phyloP scores from a whole-genome alignment of 2,329 filamentous ascomycete species.

The Cladorrhinum sp. region DNA sequence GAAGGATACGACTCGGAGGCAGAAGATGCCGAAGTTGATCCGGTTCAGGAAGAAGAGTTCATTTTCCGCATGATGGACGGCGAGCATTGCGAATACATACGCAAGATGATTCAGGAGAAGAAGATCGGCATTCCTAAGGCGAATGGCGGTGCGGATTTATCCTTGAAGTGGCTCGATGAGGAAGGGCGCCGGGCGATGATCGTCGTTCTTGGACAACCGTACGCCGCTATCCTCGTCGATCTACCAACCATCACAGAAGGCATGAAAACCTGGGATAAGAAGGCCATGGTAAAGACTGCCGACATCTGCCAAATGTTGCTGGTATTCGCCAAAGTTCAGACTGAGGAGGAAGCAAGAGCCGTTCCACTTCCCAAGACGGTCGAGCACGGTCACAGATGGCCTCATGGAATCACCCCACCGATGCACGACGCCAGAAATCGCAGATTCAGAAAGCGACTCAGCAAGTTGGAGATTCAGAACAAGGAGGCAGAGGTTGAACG shows the following conservation, averaged over 20 bases:
- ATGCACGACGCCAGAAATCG: conserved; percentile 82
- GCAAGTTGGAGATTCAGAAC: conserved; percentile 78
- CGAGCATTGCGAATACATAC: conserved; percentile 79
- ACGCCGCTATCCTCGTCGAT: conserved; percentile 77
- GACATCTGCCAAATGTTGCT: conserved; percentile 89
- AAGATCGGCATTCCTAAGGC: conserved; percentile 65
- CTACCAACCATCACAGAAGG: conserved; percentile 83
- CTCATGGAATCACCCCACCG: conserved; percentile 82
- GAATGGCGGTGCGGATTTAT: conserved; percentile 71
- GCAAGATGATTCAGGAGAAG: conserved; percentile 70
- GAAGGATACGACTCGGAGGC: conserved; percentile 97
- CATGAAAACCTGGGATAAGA: conserved; percentile 92
- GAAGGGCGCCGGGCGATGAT: conserved; percentile 73
- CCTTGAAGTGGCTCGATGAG: conserved; percentile 73
- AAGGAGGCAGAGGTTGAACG: conserved; percentile 77
- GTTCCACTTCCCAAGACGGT: conserved; percentile 69
- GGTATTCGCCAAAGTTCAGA: conserved; percentile 66
- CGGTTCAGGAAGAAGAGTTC: conserved; percentile 84
- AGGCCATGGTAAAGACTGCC: conserved; percentile 81
- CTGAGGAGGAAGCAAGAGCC: conserved; percentile 63
- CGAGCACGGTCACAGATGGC: conserved; percentile 67
- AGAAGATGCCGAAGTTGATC: conserved; percentile 83
- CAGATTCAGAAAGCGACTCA: conserved; percentile 78
- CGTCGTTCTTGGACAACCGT: conserved; percentile 65
- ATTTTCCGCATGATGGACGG: conserved; percentile 85